Base-by-base conservation (phyloP, 1,284 basidiomycete genomes). In the Stygiomarasmius scandens region DNA sequence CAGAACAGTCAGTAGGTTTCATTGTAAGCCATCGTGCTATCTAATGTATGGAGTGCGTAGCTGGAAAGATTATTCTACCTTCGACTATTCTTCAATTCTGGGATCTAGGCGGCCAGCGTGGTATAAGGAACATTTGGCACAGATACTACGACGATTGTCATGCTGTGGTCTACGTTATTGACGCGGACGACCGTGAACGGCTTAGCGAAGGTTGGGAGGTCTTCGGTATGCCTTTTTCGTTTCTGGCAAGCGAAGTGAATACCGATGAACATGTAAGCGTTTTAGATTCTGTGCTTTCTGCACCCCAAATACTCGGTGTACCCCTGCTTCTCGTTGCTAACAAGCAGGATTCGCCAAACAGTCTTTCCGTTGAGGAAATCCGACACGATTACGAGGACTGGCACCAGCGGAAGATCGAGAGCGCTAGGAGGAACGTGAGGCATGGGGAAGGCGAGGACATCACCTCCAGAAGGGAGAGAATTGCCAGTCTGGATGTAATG, bases 61-160 rank as follows among this genome's bases (percentile, higher is more conserved):
- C 92, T 73, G 95, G 95, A 43, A 93, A 93, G 70, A 95, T 96
- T 59, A 89, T 87, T 0, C 80, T 97, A 4, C 93, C 95, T 0
- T 96, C 93, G 0, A 94, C 94, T 0, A 91, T 95, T 22, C 82
- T 97, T 34, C 92, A 94, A 68, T 96, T 97, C 79, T 96, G 93
- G 85, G 95, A 98, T 67, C 79, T 97, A 3, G 95, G 95, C 8
- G 95, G 95, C 0, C 95, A 97, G 70, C 79, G 90, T 1, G 93
- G 95, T 25, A 95, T 98, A 49, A 83, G 95, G 20, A 89, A 86
- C 25, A 95, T 98, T 61, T 98, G 95, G 95, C 86, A 89, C 54
- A 85, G 86, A 64, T 98, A 97, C 74, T 97, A 96, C 68, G 90
- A 93, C 58, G 93, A 96, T 69, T 96, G 93, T 65, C 95, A 98